Base-by-base conservation (phyloP, 2,329 filamentous ascomycete genomes). In the Arthroderma uncinatum region DNA sequence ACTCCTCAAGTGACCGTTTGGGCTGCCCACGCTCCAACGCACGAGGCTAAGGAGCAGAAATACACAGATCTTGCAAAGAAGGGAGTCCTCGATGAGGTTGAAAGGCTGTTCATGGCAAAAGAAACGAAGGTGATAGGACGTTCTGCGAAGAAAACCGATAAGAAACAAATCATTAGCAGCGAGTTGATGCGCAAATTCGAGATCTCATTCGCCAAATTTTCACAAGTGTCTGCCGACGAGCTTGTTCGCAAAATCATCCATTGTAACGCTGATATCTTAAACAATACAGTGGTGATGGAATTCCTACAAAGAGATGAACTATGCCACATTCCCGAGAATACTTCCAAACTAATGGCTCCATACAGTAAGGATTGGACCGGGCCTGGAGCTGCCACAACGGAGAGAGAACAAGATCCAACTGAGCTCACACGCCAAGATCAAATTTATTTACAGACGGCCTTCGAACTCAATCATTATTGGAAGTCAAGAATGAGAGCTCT, bases 321-420 rank as follows among this genome's bases (percentile, higher is more conserved):
- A 64, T 95, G 90, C 76, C 92, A 86, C 59, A 87, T 97, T 59
- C 86, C 91, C 0, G 92, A 97, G 67, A 96, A 95, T 64, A 85
- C 86, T 0, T 79, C 85, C 47, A 98, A 97, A 73, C 80, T 88
- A 58, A 88, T 98, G 85, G 91, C 89, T 2, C 90, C 92, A 0
- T 98, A 97, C 71, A 91, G 88, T 72, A 94, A 89, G 68, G 93
- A 98, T 73, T 95, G 91, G 89, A 95, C 90, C 4, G 90, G 89
- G 1, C 86, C 90, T 1, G 86, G 92, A 67, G 89, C 90, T 23
- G 79, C 82, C 60, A 86, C 82, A 59, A 86, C 89, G 55, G 80
- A 79, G 62, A 84, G 92, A 56, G 93, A 98, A 70, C 82, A 86
- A 67, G 91, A 97, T 71, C 92, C 92, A 0, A 73, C 71, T 4